phyloP scores from a whole-genome alignment of 176 grass and related monocot species.

The Elymus sibiricus region DNA sequence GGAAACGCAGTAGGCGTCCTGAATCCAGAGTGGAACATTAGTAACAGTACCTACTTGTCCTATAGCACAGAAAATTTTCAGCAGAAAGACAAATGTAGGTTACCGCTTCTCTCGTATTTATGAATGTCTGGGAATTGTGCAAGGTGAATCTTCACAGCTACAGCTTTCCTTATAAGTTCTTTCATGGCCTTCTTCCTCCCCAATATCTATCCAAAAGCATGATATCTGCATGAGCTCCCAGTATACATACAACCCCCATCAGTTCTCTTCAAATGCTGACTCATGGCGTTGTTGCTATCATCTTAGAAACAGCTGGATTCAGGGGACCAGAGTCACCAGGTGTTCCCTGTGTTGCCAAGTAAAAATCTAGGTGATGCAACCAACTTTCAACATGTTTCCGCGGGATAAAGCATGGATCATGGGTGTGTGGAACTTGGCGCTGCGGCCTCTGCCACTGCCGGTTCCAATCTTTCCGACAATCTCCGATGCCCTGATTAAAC shows the following conservation, averaged over 20 bases:
- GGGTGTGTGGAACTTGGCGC: background rate
- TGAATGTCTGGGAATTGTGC: slow-evolving; percentile 49
- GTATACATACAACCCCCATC: background rate
- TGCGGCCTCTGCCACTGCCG: background rate
- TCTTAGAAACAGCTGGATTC: background rate
- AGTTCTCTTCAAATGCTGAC: background rate
- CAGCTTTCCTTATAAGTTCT: slow-evolving; percentile 57
- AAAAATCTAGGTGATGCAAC: background rate
- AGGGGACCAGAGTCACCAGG: background rate
- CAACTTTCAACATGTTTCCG: background rate
- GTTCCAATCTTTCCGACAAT: background rate
- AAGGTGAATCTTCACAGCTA: slow-evolving; percentile 59
- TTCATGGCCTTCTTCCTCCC: slow-evolving; percentile 61
- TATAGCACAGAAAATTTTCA: background rate
- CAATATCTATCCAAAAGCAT: slow-evolving; percentile 43
- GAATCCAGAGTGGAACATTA: background rate
- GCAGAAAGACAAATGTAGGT: slow-evolving; percentile 11
- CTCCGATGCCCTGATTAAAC: background rate
- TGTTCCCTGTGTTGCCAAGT: background rate
- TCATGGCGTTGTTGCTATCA: background rate
- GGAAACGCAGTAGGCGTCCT: background rate
- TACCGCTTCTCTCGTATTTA: slow-evolving; percentile 68
- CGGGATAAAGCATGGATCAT: background rate
- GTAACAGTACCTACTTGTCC: background rate
- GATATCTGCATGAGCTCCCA: slow-evolving; percentile 17